These are phyloP conservation scores for Epichloe sibirici DNA, from an alignment of 2,329 filamentous ascomycete genomes.

Conservation along the genomic window DNA sequence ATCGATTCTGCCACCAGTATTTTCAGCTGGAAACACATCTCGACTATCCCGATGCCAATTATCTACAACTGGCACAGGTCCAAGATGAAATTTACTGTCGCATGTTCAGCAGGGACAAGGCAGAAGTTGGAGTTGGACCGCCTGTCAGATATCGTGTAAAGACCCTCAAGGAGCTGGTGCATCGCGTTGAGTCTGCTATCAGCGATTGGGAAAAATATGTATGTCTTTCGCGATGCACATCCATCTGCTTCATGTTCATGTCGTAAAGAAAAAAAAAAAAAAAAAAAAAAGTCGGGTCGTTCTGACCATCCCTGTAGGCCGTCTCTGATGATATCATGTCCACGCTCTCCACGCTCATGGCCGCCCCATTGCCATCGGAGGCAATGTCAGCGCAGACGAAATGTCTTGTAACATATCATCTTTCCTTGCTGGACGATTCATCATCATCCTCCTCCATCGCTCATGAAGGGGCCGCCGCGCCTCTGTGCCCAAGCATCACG, in stretches of 20 bases:
- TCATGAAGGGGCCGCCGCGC: neutral
- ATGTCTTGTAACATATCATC: conserved; percentile 60
- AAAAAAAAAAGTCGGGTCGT: neutral
- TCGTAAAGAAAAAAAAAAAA: neutral
- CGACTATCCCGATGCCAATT: conserved; percentile 46
- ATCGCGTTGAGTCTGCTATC: conserved; percentile 60
- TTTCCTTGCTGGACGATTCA: conserved; percentile 22
- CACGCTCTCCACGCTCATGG: conserved; percentile 52
- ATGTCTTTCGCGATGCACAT: conserved; percentile 29
- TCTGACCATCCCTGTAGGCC: conserved; percentile 43
- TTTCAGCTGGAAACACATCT: conserved; percentile 59
- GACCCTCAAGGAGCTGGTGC: conserved; percentile 61
- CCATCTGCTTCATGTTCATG: neutral
- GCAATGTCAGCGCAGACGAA: conserved; percentile 55
- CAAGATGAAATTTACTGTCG: conserved; percentile 55
- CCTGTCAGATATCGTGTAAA: conserved; percentile 58
- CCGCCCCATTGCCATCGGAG: conserved; percentile 51
- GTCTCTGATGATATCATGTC: conserved; percentile 72
- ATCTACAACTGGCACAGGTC: conserved; percentile 46
- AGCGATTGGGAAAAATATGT: conserved; percentile 80
- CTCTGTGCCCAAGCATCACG: conserved; percentile 32
- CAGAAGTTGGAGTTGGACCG: conserved; percentile 45
- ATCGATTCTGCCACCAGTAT: conserved; percentile 61
- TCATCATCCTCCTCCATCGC: conserved; percentile 10
- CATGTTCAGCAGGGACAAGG: conserved; percentile 49